Conservation (phyloP, 139 green algal species). For the Chlorella sp. region DNA sequence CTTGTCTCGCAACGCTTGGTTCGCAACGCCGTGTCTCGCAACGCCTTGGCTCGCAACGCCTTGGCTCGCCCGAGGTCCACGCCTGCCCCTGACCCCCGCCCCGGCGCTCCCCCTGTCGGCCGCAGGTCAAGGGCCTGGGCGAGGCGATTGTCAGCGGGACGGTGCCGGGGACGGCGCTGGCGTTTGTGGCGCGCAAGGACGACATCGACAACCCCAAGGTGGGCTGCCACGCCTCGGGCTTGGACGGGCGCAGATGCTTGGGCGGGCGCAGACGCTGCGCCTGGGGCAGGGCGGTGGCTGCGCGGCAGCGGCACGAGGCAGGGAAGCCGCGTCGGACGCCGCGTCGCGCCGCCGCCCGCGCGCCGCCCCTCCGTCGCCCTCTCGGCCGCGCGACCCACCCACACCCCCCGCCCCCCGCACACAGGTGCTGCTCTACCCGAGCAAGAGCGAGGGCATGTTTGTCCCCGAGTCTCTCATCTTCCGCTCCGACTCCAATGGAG, state of each 20-base stretch:
- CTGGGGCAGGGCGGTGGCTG: no score
- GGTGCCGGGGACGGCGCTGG: conserved; percentile 87
- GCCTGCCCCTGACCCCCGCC: background rate
- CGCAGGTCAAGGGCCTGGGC: conserved; percentile 80
- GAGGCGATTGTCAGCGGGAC: conserved; percentile 95
- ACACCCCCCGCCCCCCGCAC: background rate
- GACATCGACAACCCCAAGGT: conserved; percentile 71
- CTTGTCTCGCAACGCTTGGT: no score
- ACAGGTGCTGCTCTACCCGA: conserved; percentile 81
- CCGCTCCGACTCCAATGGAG: conserved; percentile 93
- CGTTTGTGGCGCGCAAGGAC: conserved; percentile 79
- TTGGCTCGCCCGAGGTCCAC: background rate
- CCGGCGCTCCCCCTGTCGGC: no score
- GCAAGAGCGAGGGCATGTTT: conserved; percentile 92
- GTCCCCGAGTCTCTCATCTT: conserved; percentile 91
- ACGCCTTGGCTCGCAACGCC: no score
- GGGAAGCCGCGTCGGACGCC: no score
- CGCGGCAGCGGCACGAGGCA: no score
- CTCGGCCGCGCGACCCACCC: no score
- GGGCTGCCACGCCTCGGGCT: background rate
- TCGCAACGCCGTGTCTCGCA: no score
- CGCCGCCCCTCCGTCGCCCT: no score
- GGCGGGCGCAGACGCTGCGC: no score
- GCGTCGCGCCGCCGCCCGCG: no score
- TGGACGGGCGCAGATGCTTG: background rate